Evolutionary conservation across 805 yeast genomes (phyloP).

Genomic region (Wilhelminamyces savonicus): DNA sequence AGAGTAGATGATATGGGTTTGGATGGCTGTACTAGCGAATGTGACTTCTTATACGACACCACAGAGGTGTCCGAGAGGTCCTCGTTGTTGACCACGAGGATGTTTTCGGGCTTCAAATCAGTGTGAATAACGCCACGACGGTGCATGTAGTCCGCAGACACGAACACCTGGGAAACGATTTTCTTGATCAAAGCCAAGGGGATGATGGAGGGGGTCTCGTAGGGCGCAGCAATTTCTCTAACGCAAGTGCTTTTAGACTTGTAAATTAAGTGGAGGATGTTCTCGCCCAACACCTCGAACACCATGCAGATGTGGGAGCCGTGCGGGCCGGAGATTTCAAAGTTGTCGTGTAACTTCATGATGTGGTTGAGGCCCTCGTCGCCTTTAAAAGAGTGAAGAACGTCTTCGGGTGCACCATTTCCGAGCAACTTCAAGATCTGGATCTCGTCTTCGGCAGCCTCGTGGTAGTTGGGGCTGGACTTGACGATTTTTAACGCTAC

Average conservation of each 20-base stretch:
- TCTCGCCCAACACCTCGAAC: constrained; percentile 60
- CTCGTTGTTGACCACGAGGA: constrained; percentile 28
- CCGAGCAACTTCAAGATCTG: constrained; percentile 35
- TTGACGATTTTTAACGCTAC: constrained; percentile 62
- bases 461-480: constrained; percentile 45
- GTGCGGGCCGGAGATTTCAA: constrained; percentile 52
- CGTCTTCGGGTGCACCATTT: neutral
- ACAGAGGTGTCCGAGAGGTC: constrained; percentile 1
- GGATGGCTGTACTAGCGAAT: neutral
- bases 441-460: constrained; percentile 64
- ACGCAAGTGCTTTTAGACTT: constrained; percentile 9
- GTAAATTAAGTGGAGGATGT: constrained; percentile 45
- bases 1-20: constrained; percentile 19
- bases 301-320: constrained; percentile 64
- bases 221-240: constrained; percentile 42
- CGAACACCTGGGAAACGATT: constrained; percentile 48
- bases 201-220: constrained; percentile 10
- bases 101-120: constrained; percentile 12
- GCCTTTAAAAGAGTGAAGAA: neutral
- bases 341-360: constrained; percentile 50
- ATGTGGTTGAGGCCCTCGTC: constrained; percentile 47
- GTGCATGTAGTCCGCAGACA: constrained; percentile 57
- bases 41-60: constrained; percentile 1
- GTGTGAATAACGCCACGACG: constrained; percentile 50
- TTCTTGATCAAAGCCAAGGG: constrained; percentile 50